A percentile compares a stretch with the other conserved stretches of the same genome.
phyloP scores from a whole-genome alignment of 1,284 basidiomycete species.

The Cutaneotrichosporon sp. region DNA sequence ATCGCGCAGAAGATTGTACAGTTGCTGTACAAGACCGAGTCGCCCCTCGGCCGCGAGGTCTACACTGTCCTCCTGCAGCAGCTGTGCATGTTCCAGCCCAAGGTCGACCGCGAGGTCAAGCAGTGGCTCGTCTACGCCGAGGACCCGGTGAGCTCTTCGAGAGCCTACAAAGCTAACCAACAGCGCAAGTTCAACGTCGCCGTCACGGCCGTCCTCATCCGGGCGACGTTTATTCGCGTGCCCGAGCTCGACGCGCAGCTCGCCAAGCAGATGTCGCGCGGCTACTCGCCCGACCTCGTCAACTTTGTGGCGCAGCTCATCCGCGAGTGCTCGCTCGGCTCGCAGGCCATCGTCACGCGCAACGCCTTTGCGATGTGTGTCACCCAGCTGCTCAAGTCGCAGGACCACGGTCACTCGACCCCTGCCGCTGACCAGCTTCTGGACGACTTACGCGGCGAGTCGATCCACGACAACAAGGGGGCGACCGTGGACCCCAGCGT shows the following conservation, averaged over 20 bases:
- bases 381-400: constrained; percentile 70
- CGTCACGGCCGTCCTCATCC: constrained; percentile 85
- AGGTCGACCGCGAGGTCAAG: constrained; percentile 94
- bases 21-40: constrained; percentile 75
- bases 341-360: constrained; percentile 73
- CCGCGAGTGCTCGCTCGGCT: constrained; percentile 77
- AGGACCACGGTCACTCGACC: constrained; percentile 42
- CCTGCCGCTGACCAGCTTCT: constrained; percentile 49
- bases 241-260: constrained; percentile 86
- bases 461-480: constrained; percentile 22
- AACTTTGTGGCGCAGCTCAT: constrained; percentile 83
- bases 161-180: not conserved
- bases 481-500: constrained; percentile 49
- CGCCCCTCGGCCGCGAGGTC: constrained; percentile 81
- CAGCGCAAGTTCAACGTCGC: constrained; percentile 90
- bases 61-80: constrained; percentile 87
- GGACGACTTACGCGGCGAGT: constrained; percentile 42
- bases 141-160: constrained; percentile 64
- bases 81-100: constrained; percentile 83
- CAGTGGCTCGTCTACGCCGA: constrained; percentile 97
- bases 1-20: constrained; percentile 74
- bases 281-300: constrained; percentile 74
- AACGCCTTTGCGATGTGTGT: constrained; percentile 79
- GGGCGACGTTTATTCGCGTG: constrained; percentile 76
- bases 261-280: constrained; percentile 75